Percentiles rank a stretch among this genome's conserved stretches.
These are phyloP conservation scores for Phytophthora pisi DNA, from an alignment of 352 stramenopile species.

Conservation along the genomic window DNA sequence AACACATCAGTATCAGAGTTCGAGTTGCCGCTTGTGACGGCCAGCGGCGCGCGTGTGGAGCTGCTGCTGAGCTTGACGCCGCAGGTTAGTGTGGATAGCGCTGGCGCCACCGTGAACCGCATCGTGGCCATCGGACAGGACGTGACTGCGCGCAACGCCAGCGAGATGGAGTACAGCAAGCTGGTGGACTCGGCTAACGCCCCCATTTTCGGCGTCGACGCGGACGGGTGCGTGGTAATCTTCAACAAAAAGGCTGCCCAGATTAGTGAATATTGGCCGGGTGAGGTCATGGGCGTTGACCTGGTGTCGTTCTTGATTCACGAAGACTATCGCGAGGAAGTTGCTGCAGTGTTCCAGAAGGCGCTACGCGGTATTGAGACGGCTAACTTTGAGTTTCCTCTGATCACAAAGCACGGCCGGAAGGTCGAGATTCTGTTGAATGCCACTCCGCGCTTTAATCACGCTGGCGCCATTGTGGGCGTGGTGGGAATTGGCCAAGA, in stretches of 20 bases:
- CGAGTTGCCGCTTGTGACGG: constrained; percentile 59
- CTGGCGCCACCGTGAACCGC: constrained; percentile 34
- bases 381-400: constrained; percentile 80
- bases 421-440: constrained; percentile 84
- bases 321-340: constrained; percentile 66
- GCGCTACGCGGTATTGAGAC: constrained; percentile 71
- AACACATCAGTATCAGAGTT: constrained; percentile 58
- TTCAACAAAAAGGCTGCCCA: constrained; percentile 93
- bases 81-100: constrained; percentile 45
- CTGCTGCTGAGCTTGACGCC: constrained; percentile 63
- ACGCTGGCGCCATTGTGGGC: constrained; percentile 64
- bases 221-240: constrained; percentile 60
- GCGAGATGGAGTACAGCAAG: constrained; percentile 73
- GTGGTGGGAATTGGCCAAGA: constrained; percentile 86
- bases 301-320: constrained; percentile 85
- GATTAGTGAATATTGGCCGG: constrained; percentile 86
- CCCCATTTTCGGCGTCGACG: constrained; percentile 79
- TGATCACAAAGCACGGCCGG: constrained; percentile 79
- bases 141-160: constrained; percentile 64
- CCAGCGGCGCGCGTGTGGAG: constrained; percentile 51
- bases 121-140: constrained; percentile 79
- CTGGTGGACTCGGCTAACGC: constrained; percentile 82
- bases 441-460: constrained; percentile 69
- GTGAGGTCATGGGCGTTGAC: constrained; percentile 86
- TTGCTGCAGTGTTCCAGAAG: constrained; percentile 72